phyloP scores from a whole-genome alignment of 257 asterid species.

The Solanum sitiens region DNA sequence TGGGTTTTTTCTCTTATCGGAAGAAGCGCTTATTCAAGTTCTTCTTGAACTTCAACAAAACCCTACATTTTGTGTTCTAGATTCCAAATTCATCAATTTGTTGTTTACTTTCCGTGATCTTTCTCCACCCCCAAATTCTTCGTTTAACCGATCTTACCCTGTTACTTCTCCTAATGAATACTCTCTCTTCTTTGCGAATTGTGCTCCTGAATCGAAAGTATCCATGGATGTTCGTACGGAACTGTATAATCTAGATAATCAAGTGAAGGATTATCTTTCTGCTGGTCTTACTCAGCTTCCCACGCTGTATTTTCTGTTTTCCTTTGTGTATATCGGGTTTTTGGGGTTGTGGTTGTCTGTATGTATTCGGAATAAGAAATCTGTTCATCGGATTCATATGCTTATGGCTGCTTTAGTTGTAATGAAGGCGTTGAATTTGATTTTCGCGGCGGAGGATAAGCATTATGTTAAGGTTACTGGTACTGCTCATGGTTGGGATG shows the following conservation, averaged over 20 bases:
- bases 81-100: constrained; percentile 38
- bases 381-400: constrained; percentile 78
- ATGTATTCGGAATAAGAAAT: constrained; percentile 36
- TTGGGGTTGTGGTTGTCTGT: constrained; percentile 47
- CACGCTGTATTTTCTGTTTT: constrained; percentile 51
- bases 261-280: constrained; percentile 50
- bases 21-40: constrained; percentile 62
- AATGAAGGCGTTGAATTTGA: constrained; percentile 74
- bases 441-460: constrained; percentile 86
- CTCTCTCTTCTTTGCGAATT: constrained; percentile 68
- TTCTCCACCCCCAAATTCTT: constrained; percentile 67
- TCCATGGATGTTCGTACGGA: constrained; percentile 72
- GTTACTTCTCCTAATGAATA: constrained; percentile 62
- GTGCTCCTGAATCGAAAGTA: constrained; percentile 65
- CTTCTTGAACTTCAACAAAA: constrained; percentile 54
- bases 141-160: constrained; percentile 44
- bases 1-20: constrained; percentile 64
- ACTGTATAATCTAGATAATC: constrained; percentile 51
- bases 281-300: constrained; percentile 71
- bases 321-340: constrained; percentile 48
- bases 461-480: constrained; percentile 94
- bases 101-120: constrained; percentile 78
- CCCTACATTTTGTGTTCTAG: constrained; percentile 67
- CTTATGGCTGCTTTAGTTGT: constrained; percentile 72
- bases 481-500: constrained; percentile 98